Conservation (phyloP, 148 eudicot genomes). For the Bassia scoparia region DNA sequence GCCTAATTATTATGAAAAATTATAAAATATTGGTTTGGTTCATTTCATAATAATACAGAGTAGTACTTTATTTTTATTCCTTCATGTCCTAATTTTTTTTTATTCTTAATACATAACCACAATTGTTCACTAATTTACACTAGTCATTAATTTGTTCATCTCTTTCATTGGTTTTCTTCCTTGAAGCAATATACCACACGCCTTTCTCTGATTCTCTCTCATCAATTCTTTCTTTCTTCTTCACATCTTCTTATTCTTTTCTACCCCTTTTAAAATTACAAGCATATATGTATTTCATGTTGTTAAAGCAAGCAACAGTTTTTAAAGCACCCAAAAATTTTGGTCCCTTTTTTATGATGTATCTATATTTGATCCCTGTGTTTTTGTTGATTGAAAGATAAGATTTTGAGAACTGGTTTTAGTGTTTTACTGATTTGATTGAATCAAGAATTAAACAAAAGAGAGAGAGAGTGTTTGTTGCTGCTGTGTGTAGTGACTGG, state of each 20-base stretch:
- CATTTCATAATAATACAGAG: neutral
- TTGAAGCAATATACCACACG: slow-evolving; percentile 4
- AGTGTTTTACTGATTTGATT: neutral
- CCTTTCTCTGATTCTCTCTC: too few species aligned
- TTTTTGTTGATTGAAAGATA: slow-evolving; percentile 5
- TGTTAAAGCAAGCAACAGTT: neutral
- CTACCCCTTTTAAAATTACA: too few species aligned
- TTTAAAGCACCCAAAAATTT: neutral
- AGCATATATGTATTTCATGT: neutral
- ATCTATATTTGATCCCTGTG: neutral
- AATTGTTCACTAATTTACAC: too few species aligned
- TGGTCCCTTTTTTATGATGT: neutral
- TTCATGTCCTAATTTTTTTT: too few species aligned
- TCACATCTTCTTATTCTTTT: neutral
- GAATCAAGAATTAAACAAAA: neutral
- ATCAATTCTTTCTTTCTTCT: neutral
- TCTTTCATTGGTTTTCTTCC: neutral
- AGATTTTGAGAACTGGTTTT: neutral
- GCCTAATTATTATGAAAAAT: neutral
- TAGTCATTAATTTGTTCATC: neutral
- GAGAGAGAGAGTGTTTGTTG: neutral
- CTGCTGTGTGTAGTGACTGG: neutral
- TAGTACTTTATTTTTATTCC: too few species aligned
- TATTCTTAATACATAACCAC: too few species aligned
- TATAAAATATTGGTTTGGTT: neutral